Evolutionary conservation across 179 eudicot species (phyloP).

Genomic region (Beta lomatogona): DNA sequence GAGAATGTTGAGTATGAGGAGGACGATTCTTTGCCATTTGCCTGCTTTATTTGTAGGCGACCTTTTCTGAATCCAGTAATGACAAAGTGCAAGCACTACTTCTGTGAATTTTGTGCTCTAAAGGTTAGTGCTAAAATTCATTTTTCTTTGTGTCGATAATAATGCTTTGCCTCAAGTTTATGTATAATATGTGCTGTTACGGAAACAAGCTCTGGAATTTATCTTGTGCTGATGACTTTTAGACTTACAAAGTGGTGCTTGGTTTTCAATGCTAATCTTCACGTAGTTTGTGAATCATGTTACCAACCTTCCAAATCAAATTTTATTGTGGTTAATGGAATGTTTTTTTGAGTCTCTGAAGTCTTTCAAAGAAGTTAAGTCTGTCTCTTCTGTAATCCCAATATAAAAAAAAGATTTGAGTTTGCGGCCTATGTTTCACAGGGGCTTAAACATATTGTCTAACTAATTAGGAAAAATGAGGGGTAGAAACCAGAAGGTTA

Average conservation of each 20-base stretch:
- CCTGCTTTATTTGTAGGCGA: constrained; percentile 59
- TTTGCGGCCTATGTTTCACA: too few species aligned
- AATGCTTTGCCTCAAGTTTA: neutral
- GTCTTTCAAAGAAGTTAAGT: neutral
- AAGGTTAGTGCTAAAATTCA: constrained; percentile 46
- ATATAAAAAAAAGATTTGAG: too few species aligned
- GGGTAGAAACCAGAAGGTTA: neutral
- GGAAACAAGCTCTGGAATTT: too few species aligned
- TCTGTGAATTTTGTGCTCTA: constrained; percentile 89
- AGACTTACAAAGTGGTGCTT: neutral
- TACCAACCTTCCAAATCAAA: too few species aligned
- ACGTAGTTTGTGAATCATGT: too few species aligned
- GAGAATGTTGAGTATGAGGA: constrained; percentile 38
- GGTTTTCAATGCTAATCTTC: neutral
- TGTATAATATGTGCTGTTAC: neutral
- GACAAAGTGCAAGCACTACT: constrained; percentile 92
- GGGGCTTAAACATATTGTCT: too few species aligned
- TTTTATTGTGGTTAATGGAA: too few species aligned
- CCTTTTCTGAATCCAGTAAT: constrained; percentile 89
- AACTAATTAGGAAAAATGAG: neutral
- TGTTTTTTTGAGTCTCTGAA: too few species aligned
- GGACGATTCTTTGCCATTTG: constrained; percentile 35
- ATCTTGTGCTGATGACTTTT: neutral
- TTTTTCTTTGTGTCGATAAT: neutral
- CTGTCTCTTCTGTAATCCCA: neutral